Conservation (phyloP, 2,329 filamentous ascomycete species). For the Drechslera avenae region DNA sequence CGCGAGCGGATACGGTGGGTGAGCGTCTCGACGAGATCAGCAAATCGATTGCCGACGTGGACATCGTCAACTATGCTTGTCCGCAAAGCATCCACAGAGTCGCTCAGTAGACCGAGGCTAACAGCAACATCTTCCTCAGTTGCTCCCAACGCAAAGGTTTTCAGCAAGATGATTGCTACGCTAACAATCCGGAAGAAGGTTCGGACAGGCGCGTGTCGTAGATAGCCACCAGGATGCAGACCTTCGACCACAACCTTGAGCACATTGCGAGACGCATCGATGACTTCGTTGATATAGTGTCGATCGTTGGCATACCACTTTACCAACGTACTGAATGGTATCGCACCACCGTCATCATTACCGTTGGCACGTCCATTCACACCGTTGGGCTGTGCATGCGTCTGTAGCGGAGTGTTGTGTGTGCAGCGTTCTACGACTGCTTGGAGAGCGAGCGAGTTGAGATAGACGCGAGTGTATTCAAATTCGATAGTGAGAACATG, state of each 20-base stretch:
- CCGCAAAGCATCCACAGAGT: constrained; percentile 73
- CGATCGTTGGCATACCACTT: constrained; percentile 64
- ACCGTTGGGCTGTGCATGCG: constrained; percentile 39
- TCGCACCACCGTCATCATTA: constrained; percentile 48
- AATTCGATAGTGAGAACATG: constrained; percentile 93
- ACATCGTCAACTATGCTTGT: constrained; percentile 85
- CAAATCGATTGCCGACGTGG: constrained; percentile 82
- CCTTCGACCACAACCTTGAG: constrained; percentile 77
- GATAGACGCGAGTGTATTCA: constrained; percentile 90
- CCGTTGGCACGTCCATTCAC: constrained; percentile 27
- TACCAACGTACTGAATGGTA: constrained; percentile 52
- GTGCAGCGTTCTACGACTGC: constrained; percentile 93
- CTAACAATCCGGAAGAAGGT: constrained; percentile 88
- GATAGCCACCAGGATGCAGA: constrained; percentile 72
- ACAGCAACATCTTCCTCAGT: constrained; percentile 77
- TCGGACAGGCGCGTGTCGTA: constrained; percentile 81
- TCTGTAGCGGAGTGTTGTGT: constrained; percentile 63
- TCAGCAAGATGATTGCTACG: constrained; percentile 82
- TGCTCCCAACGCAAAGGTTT: constrained; percentile 81
- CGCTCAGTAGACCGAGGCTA: constrained; percentile 75
- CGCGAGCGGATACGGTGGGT: constrained; percentile 74
- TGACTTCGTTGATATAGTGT: constrained; percentile 70
- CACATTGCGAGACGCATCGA: constrained; percentile 77
- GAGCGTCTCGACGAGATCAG: constrained; percentile 78
- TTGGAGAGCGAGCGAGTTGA: constrained; percentile 92